Percentiles rank a stretch among this genome's conserved stretches.
Evolutionary conservation across 208 protist genomes (phyloP).

Genomic region (Acanthamoeba quina): DNA sequence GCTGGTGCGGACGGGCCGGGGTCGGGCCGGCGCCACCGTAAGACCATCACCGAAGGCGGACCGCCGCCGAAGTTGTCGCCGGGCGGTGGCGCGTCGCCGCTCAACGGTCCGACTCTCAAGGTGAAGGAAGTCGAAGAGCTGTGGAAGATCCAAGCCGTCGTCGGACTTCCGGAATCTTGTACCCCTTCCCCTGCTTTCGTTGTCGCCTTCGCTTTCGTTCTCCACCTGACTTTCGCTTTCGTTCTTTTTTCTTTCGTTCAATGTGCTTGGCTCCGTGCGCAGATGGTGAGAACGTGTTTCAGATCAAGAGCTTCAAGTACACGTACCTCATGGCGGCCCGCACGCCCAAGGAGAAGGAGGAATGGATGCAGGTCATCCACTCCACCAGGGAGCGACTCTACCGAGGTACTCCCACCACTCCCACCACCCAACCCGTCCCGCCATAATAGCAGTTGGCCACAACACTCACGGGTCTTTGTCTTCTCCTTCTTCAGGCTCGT

Average conservation of each 20-base stretch:
- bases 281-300: slow-evolving; percentile 49
- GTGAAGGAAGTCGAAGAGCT: slow-evolving; percentile 56
- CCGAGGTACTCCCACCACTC: not conserved
- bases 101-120: not conserved
- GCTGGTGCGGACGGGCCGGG: not conserved
- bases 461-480: not conserved
- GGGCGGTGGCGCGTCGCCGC: not conserved
- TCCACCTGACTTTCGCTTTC: too few species aligned
- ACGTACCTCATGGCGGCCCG: slow-evolving; percentile 39
- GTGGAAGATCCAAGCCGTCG: slow-evolving; percentile 51
- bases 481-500: not conserved
- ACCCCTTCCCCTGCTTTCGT: not conserved
- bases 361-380: slow-evolving; percentile 59
- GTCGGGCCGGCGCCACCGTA: not conserved
- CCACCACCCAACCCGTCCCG: too few species aligned
- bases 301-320: slow-evolving; percentile 65
- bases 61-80: not conserved
- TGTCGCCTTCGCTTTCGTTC: not conserved
- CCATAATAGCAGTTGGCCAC: not conserved
- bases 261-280: not conserved
- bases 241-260: too few species aligned
- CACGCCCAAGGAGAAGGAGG: slow-evolving; percentile 12
- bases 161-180: slow-evolving; percentile 30
- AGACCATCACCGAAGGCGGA: not conserved
- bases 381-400: slow-evolving; percentile 42